Evolutionary conservation across 495 filamentous ascomycete genomes (phyloP).

Genomic region (Darksidea phi): DNA sequence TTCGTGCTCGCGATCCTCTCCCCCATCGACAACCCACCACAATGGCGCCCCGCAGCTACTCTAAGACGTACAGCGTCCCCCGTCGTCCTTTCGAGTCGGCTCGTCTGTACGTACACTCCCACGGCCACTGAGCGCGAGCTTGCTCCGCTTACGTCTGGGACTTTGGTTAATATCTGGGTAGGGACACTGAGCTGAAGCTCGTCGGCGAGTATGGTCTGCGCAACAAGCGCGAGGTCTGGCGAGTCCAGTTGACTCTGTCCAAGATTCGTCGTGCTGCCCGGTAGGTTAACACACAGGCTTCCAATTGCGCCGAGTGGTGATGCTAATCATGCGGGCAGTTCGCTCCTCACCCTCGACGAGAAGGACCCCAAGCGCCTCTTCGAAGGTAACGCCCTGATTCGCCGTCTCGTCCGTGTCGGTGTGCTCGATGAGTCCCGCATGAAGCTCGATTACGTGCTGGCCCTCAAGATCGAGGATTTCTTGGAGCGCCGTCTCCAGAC

Average conservation of each 20-base stretch:
- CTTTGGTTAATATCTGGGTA: slow-evolving; percentile 56
- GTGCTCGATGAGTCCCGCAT: slow-evolving; percentile 99
- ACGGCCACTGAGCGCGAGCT: slow-evolving; percentile 97
- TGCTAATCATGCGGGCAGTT: slow-evolving; percentile 55
- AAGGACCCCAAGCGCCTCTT: slow-evolving; percentile 99
- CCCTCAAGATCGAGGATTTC: slow-evolving; percentile 97
- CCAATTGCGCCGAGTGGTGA: neutral
- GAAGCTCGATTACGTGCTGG: slow-evolving; percentile 99
- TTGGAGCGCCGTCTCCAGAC: slow-evolving; percentile 98
- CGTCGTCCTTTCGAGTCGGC: slow-evolving; percentile 92
- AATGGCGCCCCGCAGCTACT: slow-evolving; percentile 67
- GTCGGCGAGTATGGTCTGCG: slow-evolving; percentile 98
- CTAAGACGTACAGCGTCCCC: slow-evolving; percentile 98
- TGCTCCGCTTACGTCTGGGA: slow-evolving; percentile 90
- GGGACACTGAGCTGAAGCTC: slow-evolving; percentile 98
- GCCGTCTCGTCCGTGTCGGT: slow-evolving; percentile 98
- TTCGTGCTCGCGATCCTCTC: slow-evolving; percentile 12
- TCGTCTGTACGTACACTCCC: slow-evolving; percentile 82
- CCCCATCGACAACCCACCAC: slow-evolving; percentile 34
- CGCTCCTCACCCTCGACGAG: slow-evolving; percentile 99
- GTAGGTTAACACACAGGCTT: slow-evolving; percentile 53
- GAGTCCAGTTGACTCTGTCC: slow-evolving; percentile 97
- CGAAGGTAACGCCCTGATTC: slow-evolving; percentile 99
- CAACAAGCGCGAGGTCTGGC: slow-evolving; percentile 99
- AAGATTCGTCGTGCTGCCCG: slow-evolving; percentile 99